A percentile compares a stretch with the other conserved stretches of the same genome.
Evolutionary conservation across 1,284 basidiomycete species (phyloP).

Genomic region (Ustilago bromivora): DNA sequence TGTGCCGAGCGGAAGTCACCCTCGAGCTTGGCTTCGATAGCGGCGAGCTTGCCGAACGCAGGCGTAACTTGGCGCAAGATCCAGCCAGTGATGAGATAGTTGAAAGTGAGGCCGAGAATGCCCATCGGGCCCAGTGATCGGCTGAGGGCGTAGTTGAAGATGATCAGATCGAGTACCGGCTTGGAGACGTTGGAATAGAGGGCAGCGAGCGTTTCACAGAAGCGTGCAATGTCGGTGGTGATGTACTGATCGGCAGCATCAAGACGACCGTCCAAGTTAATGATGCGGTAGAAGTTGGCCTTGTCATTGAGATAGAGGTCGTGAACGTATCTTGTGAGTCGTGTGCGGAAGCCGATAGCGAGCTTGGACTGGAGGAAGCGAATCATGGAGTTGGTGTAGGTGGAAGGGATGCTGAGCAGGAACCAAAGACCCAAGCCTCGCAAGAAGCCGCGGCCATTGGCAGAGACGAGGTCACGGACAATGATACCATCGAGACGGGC

Average conservation of each 20-base stretch:
- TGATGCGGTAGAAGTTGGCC: slow-evolving; percentile 73
- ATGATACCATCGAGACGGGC: slow-evolving; percentile 90
- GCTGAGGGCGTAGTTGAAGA: slow-evolving; percentile 93
- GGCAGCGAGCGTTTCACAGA: slow-evolving; percentile 86
- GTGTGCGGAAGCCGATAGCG: slow-evolving; percentile 84
- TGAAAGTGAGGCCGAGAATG: slow-evolving; percentile 81
- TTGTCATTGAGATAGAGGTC: slow-evolving; percentile 79
- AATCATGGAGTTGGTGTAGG: slow-evolving; percentile 96
- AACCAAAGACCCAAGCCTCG: slow-evolving; percentile 90
- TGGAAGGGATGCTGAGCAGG: slow-evolving; percentile 87
- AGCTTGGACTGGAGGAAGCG: slow-evolving; percentile 91
- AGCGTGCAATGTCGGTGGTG: slow-evolving; percentile 90
- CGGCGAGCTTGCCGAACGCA: slow-evolving; percentile 90
- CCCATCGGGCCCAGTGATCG: slow-evolving; percentile 82
- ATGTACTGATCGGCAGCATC: slow-evolving; percentile 75
- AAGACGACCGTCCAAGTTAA: slow-evolving; percentile 65
- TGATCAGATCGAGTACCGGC: slow-evolving; percentile 87
- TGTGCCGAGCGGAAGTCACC: slow-evolving; percentile 93
- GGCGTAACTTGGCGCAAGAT: slow-evolving; percentile 88
- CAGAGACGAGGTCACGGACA: slow-evolving; percentile 87
- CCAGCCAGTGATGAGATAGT: slow-evolving; percentile 86
- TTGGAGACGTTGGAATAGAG: slow-evolving; percentile 80
- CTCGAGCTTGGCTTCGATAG: slow-evolving; percentile 82
- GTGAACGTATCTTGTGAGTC: slow-evolving; percentile 89
- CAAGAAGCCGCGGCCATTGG: slow-evolving; percentile 85